Conservation (phyloP, 768 basidiomycete genomes). For the Tricholoma matsutake region DNA sequence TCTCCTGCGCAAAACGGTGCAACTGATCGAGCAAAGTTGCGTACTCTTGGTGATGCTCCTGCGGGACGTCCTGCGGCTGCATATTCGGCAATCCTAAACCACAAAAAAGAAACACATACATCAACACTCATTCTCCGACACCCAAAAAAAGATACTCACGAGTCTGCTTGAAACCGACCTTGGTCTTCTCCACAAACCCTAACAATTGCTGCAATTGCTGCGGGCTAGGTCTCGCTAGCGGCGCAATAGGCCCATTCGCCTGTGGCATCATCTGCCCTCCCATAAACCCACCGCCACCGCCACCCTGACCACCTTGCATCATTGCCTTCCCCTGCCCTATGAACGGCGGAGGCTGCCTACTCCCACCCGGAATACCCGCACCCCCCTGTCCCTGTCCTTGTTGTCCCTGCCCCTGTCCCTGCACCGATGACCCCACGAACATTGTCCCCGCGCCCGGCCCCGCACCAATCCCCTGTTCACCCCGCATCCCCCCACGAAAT, state of each 20-base stretch:
- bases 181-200: constrained; percentile 9
- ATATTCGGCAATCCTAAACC: constrained; percentile 34
- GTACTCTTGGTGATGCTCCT: constrained; percentile 55
- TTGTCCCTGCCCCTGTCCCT: background rate
- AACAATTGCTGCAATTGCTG: constrained; percentile 6
- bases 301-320: constrained; percentile 3
- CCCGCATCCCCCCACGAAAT: constrained; percentile 28
- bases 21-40: constrained; percentile 48
- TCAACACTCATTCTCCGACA: background rate
- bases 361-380: background rate
- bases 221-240: background rate
- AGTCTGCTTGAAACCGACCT: background rate
- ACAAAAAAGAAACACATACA: background rate
- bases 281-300: background rate
- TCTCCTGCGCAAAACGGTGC: constrained; percentile 40
- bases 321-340: constrained; percentile 4
- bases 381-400: background rate
- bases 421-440: background rate
- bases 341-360: constrained; percentile 8
- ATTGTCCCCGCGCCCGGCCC: too few relatives aligned
- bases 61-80: constrained; percentile 38
- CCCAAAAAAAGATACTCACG: constrained; percentile 5
- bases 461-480: background rate
- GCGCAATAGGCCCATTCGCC: background rate
- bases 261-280: background rate